These are phyloP conservation scores for Epichloe scottii DNA, from an alignment of 2,329 filamentous ascomycete species.

Conservation along the genomic window DNA sequence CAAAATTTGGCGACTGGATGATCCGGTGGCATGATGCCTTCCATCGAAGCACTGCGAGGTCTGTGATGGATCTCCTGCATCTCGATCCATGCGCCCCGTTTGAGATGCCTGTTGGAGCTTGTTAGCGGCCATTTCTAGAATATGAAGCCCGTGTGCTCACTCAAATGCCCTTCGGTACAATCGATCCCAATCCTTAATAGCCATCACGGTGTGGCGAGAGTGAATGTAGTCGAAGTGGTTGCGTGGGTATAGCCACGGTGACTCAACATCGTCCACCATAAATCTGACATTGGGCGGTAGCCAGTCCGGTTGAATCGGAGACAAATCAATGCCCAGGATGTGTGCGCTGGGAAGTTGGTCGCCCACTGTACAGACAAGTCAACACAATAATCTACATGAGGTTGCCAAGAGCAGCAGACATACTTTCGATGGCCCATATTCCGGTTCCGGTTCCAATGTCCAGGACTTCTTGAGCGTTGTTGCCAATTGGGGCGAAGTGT, in stretches of 20 bases:
- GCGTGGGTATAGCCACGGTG: slow-evolving; percentile 39
- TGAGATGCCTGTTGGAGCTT: slow-evolving; percentile 28
- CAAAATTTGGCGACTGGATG: slow-evolving; percentile 35
- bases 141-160: slow-evolving; percentile 19
- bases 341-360: slow-evolving; percentile 30
- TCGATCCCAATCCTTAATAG: slow-evolving; percentile 41
- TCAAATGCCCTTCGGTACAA: slow-evolving; percentile 34
- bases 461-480: slow-evolving; percentile 35
- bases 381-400: not conserved
- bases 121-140: not conserved
- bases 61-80: slow-evolving; percentile 40
- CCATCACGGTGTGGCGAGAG: slow-evolving; percentile 42
- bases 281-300: slow-evolving; percentile 44
- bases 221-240: slow-evolving; percentile 50
- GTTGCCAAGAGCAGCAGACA: slow-evolving; percentile 5
- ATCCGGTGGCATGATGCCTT: slow-evolving; percentile 22
- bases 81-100: slow-evolving; percentile 43
- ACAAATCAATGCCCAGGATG: slow-evolving; percentile 33
- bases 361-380: slow-evolving; percentile 25
- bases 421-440: slow-evolving; percentile 46
- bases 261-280: slow-evolving; percentile 45
- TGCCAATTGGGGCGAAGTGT: slow-evolving; percentile 38
- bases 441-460: slow-evolving; percentile 48
- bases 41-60: slow-evolving; percentile 30
- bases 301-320: slow-evolving; percentile 37